These are phyloP conservation scores for Pigoraptor vietnamica DNA, from an alignment of 78 protist genomes.

Conservation along the genomic window DNA sequence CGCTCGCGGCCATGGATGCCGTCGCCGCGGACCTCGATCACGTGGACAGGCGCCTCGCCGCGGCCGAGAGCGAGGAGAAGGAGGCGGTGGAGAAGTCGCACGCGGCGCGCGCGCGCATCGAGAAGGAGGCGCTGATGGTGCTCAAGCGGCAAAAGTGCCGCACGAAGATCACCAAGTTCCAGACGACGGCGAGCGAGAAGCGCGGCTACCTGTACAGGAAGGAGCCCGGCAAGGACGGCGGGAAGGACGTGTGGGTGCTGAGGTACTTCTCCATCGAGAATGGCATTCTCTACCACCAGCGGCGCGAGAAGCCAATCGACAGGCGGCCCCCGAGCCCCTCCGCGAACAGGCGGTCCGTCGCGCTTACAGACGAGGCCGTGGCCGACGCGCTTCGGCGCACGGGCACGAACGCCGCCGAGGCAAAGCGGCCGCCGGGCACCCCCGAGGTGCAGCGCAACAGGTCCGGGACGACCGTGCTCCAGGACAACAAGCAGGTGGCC, in stretches of 20 bases:
- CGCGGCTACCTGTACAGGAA: background rate
- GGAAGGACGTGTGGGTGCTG: background rate
- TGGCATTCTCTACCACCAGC: background rate
- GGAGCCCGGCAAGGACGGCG: background rate
- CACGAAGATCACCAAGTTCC: background rate
- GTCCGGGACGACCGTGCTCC: background rate
- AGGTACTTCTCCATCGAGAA: background rate
- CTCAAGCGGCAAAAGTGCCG: background rate
- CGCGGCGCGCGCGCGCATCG: background rate
- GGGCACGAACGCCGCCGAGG: background rate
- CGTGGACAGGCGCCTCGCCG: background rate
- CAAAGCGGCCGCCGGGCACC: background rate
- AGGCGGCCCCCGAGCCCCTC: background rate
- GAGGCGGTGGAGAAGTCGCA: background rate
- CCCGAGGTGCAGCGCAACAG: background rate
- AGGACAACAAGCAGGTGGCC: background rate
- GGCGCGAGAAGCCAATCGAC: background rate
- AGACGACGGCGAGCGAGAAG: background rate
- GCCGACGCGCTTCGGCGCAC: background rate
- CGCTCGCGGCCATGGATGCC: background rate
- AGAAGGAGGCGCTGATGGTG: background rate
- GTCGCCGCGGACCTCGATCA: background rate
- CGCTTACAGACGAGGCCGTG: background rate
- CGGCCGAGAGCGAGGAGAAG: background rate
- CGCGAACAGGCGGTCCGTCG: background rate